Conservation (phyloP, 768 basidiomycete genomes). For the Agaricus subrufescens region DNA sequence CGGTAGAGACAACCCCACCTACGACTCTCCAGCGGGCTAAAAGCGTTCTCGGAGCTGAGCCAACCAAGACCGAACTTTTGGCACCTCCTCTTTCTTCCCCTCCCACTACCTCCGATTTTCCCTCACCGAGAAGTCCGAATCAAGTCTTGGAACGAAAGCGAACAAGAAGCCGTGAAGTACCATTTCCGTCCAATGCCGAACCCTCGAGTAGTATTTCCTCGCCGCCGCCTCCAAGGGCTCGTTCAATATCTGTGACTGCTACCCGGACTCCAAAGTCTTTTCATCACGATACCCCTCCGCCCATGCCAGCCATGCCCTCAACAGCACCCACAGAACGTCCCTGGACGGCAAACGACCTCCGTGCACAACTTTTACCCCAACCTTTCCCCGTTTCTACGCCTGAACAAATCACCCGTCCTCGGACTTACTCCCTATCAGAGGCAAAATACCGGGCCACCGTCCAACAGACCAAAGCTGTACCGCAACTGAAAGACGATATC, state of each 20-base stretch:
- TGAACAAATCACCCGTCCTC: no score
- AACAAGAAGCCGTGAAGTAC: neutral
- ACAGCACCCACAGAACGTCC: neutral
- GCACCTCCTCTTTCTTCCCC: constrained; percentile 4
- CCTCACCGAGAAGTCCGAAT: neutral
- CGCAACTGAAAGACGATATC: no score
- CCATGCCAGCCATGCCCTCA: neutral
- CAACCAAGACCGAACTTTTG: neutral
- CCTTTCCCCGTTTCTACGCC: no score
- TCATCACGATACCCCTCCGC: neutral
- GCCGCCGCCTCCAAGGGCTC: neutral
- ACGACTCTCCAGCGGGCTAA: neutral
- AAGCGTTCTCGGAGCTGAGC: neutral
- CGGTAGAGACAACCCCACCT: neutral
- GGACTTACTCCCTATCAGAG: no score
- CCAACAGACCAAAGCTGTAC: no score
- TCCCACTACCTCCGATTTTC: neutral
- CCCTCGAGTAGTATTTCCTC: neutral
- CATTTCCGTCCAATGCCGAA: neutral
- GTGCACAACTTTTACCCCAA: no score
- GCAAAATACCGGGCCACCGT: no score
- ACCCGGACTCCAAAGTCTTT: neutral
- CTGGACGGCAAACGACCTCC: no score
- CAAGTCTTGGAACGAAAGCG: neutral
- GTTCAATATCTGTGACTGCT: neutral